Conservation (phyloP, 1,139 yeast species). For the Pichia sp. region DNA sequence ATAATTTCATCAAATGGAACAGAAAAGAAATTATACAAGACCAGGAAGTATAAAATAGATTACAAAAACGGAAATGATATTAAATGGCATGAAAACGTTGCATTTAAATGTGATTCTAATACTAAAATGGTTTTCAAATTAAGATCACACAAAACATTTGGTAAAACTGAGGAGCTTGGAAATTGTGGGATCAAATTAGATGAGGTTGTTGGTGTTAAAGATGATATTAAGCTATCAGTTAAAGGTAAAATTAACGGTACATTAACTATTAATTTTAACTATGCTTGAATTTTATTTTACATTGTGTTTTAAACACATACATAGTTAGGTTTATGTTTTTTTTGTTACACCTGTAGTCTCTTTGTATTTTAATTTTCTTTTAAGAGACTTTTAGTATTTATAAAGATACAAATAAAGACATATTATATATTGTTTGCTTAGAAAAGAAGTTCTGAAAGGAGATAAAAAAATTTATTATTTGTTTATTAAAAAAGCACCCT, state of each 20-base stretch:
- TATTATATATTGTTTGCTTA: no score
- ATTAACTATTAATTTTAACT: constrained; percentile 27
- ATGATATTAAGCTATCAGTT: constrained; percentile 23
- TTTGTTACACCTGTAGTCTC: not conserved
- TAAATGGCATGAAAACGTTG: constrained; percentile 59
- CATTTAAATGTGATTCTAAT: constrained; percentile 61
- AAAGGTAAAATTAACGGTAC: constrained; percentile 17
- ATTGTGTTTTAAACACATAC: no score
- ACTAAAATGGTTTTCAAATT: constrained; percentile 55
- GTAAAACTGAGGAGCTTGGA: constrained; percentile 64
- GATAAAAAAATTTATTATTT: no score
- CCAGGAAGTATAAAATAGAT: constrained; percentile 49
- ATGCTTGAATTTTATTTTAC: constrained; percentile 6
- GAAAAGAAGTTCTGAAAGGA: no score
- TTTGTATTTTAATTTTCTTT: no score
- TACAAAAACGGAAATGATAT: constrained; percentile 35
- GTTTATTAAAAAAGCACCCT: no score
- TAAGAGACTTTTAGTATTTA: no score
- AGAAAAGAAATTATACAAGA: constrained; percentile 56
- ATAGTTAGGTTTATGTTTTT: not conserved
- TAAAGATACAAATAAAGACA: no score
- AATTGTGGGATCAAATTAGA: constrained; percentile 39
- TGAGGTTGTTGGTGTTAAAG: constrained; percentile 29
- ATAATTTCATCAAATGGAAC: constrained; percentile 44
- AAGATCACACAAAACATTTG: constrained; percentile 66